phyloP scores from a whole-genome alignment of 1,139 yeast genomes.

The Lodderomyces oxycetoniae region DNA sequence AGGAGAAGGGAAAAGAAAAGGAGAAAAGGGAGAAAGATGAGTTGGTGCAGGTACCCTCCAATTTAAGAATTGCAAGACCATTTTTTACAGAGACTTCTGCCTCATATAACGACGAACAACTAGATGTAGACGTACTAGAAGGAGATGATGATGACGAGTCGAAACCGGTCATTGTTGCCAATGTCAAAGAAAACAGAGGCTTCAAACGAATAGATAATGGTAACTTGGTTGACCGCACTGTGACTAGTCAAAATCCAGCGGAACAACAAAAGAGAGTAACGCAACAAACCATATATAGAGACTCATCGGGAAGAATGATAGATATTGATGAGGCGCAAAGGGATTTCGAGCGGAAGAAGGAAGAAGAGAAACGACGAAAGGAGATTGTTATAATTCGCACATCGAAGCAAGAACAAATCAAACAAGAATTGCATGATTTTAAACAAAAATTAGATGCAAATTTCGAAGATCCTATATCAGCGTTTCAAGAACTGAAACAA shows the following conservation, averaged over 20 bases:
- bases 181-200: slow-evolving; percentile 21
- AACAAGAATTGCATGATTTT: slow-evolving; percentile 33
- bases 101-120: slow-evolving; percentile 10
- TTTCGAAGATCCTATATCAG: slow-evolving; percentile 67
- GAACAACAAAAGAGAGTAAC: slow-evolving; percentile 2
- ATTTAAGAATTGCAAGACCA: slow-evolving; percentile 11
- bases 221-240: background rate
- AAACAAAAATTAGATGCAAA: slow-evolving; percentile 17
- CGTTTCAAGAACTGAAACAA: slow-evolving; percentile 25
- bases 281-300: slow-evolving; percentile 35
- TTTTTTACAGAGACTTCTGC: slow-evolving; percentile 1
- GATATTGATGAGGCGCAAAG: slow-evolving; percentile 27
- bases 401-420: slow-evolving; percentile 11
- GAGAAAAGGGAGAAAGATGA: background rate
- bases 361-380: slow-evolving; percentile 18
- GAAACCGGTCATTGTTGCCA: slow-evolving; percentile 4
- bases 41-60: slow-evolving; percentile 4
- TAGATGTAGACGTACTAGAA: slow-evolving; percentile 6
- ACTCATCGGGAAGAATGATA: slow-evolving; percentile 34
- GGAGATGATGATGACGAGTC: slow-evolving; percentile 7
- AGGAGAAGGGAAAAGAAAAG: slow-evolving; percentile 1
- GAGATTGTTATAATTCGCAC: slow-evolving; percentile 10
- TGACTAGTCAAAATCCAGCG: background rate
- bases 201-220: slow-evolving; percentile 38
- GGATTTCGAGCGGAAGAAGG: slow-evolving; percentile 32